Evolutionary conservation across 2,329 filamentous ascomycete genomes (phyloP).

Genomic region (Colletotrichum abscissum): DNA sequence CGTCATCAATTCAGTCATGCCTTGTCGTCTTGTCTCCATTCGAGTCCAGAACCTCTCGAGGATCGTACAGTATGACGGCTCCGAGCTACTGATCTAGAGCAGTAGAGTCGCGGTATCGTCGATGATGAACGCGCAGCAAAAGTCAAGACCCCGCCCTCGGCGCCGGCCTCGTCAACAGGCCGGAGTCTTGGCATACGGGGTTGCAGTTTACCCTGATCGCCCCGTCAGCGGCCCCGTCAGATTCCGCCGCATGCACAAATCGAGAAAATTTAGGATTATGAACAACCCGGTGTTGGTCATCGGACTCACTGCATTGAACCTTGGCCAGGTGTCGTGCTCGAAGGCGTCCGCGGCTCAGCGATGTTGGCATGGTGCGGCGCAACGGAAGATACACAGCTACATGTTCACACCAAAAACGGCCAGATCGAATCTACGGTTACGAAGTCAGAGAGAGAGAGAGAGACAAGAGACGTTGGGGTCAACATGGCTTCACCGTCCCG

Average conservation of each 20-base stretch:
- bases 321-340: not conserved
- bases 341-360: not conserved
- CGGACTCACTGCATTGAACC: not conserved
- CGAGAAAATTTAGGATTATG: constrained; percentile 6
- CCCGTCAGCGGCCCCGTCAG: constrained; percentile 18
- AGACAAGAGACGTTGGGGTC: not conserved
- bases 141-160: constrained; percentile 23
- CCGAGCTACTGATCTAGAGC: not conserved
- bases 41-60: constrained; percentile 3
- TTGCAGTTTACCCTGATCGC: constrained; percentile 3
- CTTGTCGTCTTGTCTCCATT: constrained; percentile 7
- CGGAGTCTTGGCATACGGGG: constrained; percentile 18
- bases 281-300: not conserved
- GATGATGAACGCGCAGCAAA: not conserved
- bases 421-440: not conserved
- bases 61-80: not conserved
- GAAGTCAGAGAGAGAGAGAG: not conserved
- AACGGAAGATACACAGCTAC: not conserved
- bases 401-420: not conserved
- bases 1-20: constrained; percentile 31
- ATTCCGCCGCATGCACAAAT: constrained; percentile 19
- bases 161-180: constrained; percentile 21
- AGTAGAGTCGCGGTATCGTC: not conserved
- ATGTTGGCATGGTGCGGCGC: not conserved
- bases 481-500: constrained; percentile 4